phyloP scores from a whole-genome alignment of 768 basidiomycete genomes.

The Asterophora parasitica region DNA sequence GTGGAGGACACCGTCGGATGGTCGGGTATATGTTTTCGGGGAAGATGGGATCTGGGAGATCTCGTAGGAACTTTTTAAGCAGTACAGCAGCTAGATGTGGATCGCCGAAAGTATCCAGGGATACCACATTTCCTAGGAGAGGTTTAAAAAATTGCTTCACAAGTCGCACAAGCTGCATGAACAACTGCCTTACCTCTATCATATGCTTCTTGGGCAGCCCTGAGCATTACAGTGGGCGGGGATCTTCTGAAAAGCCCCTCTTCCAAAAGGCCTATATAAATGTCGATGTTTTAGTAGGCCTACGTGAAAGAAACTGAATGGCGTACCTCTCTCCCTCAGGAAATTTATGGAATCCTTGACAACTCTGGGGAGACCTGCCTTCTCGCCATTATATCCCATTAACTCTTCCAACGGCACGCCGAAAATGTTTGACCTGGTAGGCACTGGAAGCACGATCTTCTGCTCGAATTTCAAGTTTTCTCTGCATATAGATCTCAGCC shows the following conservation, averaged over 20 bases:
- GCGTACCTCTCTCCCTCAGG: slow-evolving; percentile 53
- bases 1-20: slow-evolving; percentile 63
- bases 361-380: slow-evolving; percentile 76
- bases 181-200: slow-evolving; percentile 55
- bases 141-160: no score
- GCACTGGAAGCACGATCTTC: slow-evolving; percentile 61
- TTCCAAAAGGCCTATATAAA: slow-evolving; percentile 49
- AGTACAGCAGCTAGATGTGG: slow-evolving; percentile 81
- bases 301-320: not conserved
- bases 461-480: slow-evolving; percentile 76
- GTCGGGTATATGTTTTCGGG: slow-evolving; percentile 61
- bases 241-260: slow-evolving; percentile 85
- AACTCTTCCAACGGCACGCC: slow-evolving; percentile 78
- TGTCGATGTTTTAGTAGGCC: no score
- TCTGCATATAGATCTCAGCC: slow-evolving; percentile 31
- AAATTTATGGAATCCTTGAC: slow-evolving; percentile 72
- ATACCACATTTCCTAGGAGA: slow-evolving; percentile 67
- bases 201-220: slow-evolving; percentile 78
- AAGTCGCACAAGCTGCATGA: not conserved
- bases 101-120: slow-evolving; percentile 69
- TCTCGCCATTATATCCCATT: slow-evolving; percentile 83
- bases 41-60: slow-evolving; percentile 77
- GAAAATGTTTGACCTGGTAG: slow-evolving; percentile 60
- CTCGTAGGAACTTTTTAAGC: slow-evolving; percentile 80
- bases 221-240: slow-evolving; percentile 62